Conservation (phyloP, 2,329 filamentous ascomycete genomes). For the Beauveria brongniartii region DNA sequence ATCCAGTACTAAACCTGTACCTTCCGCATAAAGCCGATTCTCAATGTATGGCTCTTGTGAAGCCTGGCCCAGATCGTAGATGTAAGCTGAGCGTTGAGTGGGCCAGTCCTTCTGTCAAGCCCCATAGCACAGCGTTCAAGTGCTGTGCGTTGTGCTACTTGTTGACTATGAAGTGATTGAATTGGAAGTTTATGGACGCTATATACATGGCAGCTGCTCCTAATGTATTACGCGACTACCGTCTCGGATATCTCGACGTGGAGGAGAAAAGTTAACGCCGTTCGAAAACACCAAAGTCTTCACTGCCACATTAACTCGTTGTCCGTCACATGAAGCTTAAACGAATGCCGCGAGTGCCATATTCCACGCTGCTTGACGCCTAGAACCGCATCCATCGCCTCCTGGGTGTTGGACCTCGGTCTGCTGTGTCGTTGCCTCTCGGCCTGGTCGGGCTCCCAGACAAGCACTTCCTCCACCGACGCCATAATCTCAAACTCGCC, state of each 20-base stretch:
- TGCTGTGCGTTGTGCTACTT: neutral
- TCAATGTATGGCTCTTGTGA: too few species aligned
- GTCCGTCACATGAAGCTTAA: constrained; percentile 46
- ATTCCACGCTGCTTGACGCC: constrained; percentile 53
- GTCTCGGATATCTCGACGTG: neutral
- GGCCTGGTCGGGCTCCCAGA: constrained; percentile 34
- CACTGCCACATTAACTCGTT: constrained; percentile 10
- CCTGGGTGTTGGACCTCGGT: constrained; percentile 45
- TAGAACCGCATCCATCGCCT: constrained; percentile 49
- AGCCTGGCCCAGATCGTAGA: too few species aligned
- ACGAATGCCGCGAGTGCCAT: constrained; percentile 56
- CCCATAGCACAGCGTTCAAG: too few species aligned
- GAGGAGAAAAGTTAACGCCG: neutral
- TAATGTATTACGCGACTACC: neutral
- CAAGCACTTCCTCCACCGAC: constrained; percentile 69
- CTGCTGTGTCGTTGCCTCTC: constrained; percentile 22
- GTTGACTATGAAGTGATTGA: neutral
- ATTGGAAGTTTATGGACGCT: neutral
- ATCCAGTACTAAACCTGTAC: too few species aligned
- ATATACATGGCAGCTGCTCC: neutral
- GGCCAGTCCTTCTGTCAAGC: too few species aligned
- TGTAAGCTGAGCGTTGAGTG: too few species aligned
- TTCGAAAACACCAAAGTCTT: neutral
- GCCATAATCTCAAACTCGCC: constrained; percentile 79
- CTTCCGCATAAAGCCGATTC: too few species aligned